Base-by-base conservation (phyloP, 2,329 filamentous ascomycete species). In the Pestalotiopsis sp. region DNA sequence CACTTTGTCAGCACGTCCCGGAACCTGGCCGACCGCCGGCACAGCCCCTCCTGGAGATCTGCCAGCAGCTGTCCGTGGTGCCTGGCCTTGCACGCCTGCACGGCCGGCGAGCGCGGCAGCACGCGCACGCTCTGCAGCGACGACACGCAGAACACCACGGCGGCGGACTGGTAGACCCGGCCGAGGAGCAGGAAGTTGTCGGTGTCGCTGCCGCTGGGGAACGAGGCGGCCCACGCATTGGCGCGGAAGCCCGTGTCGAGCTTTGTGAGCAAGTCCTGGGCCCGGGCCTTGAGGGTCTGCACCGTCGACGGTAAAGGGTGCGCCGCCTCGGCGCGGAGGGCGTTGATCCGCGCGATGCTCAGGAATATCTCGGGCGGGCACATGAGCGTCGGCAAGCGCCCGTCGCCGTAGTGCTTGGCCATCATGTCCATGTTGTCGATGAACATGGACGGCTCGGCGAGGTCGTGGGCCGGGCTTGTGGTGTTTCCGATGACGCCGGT, bases 401-500 rank as follows among this genome's bases (percentile, higher is more conserved):
- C 64, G 17, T 67, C 63, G 9, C 64, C 71, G 69, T 76, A 77
- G 4, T 72, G 45, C 12, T 70, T 25, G 17, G 72, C 27, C 1
- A 79, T 64, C 66, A 75, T 70, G 25, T 76, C 68, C 20, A 77
- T 25, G 14, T 76, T 71, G 9, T 72, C 71, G 40, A 73, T 61
- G 14, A 75, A 71, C 4, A 72, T 67, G 38, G 71, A 31, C 1
- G 70, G 60, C 13, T 31, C 57, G 6, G 73, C 63, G 57, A 66
- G 72, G 65, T 79, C 72, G 20, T 75, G 69, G 56, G 75, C 74
- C 6, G 79, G 79, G 4, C 75, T 77, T 9, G 78, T 77, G 2
- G 79, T 78, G 68, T 80, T 78, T 2, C 72, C 77, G 9, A 80
- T 73, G 11, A 77, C 74, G 20, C 76, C 74, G 36, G 75, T 63